Percentiles rank a stretch among this genome's conserved stretches.
Evolutionary conservation across 78 protist genomes (phyloP).

Genomic region (Speleostelium caveatum): DNA sequence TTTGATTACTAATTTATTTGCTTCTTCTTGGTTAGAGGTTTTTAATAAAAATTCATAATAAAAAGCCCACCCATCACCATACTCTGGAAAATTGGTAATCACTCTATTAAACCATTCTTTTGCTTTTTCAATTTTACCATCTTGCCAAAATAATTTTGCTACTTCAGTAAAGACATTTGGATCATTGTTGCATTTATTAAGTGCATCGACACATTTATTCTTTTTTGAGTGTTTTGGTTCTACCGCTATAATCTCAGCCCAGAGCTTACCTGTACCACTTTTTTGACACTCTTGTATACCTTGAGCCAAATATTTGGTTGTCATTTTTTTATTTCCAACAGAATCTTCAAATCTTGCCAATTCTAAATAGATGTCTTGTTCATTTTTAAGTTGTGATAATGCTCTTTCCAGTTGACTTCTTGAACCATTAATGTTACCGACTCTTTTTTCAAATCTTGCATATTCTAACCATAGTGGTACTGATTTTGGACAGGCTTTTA

Average conservation of each 20-base stretch:
- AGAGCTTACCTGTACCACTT: constrained; percentile 91
- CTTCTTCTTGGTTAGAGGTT: constrained; percentile 58
- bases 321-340: constrained; percentile 58
- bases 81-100: constrained; percentile 79
- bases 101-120: constrained; percentile 93
- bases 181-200: constrained; percentile 84
- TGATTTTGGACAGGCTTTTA: constrained; percentile 53
- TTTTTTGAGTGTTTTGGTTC: constrained; percentile 65
- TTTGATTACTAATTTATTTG: constrained; percentile 52
- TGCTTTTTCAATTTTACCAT: constrained; percentile 90
- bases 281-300: constrained; percentile 89
- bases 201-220: constrained; percentile 85
- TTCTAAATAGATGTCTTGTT: constrained; percentile 87
- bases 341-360: constrained; percentile 70
- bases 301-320: constrained; percentile 67
- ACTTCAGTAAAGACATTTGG: constrained; percentile 72
- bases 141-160: constrained; percentile 89
- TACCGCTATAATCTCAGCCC: constrained; percentile 93
- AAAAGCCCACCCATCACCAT: constrained; percentile 97
- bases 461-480: constrained; percentile 90
- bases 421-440: constrained; percentile 42
- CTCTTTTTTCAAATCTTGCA: constrained; percentile 72
- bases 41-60: constrained; percentile 85
- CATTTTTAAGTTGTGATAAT: constrained; percentile 57
- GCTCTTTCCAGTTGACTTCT: constrained; percentile 89